Base-by-base conservation (phyloP, 2,329 filamentous ascomycete genomes). In the Aspergillus hortae region DNA sequence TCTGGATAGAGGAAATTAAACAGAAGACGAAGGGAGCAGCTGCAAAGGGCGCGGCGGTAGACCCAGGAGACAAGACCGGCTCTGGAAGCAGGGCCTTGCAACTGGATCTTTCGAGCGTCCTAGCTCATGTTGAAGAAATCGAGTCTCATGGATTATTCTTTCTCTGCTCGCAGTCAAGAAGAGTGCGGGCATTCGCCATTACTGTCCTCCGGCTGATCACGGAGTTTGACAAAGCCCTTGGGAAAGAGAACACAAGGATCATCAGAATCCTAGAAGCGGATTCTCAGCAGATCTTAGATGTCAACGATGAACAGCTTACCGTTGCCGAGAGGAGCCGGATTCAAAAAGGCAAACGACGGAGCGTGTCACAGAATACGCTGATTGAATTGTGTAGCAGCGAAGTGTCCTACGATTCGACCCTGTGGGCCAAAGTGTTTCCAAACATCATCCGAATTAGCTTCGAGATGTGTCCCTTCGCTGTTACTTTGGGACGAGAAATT, bases 401-500 rank as follows among this genome's bases (percentile, higher is more conserved):
- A 61, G 85, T 94, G 23, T 90, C 91, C 0, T 96, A 97, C 64
- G 94, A 99, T 67, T 87, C 90, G 2, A 95, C 92, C 0, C 75
- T 99, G 11, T 99, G 94, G 94, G 95, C 94, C 74, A 99, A 97
- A 66, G 87, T 97, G 15, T 99, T 99, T 64, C 95, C 94, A 3
- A 97, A 96, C 64, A 80, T 99, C 30, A 89, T 99, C 51, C 85
- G 90, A 10, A 87, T 95, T 59, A 90, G 91, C 53, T 95, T 90
- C 64, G 90, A 96, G 59, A 88, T 88, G 53, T 99, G 92, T 62
- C 89, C 90, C 0, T 92, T 95, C 62, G 91, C 92, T 2, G 89
- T 97, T 32, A 92, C 90, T 0, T 83, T 97, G 44, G 91, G 90
- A 23, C 84, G 95, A 53, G 92, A 97, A 65, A 83, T 96, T 52